These are phyloP conservation scores for Cladosporium sp. DNA, from an alignment of 2,329 filamentous ascomycete genomes.

Conservation along the genomic window DNA sequence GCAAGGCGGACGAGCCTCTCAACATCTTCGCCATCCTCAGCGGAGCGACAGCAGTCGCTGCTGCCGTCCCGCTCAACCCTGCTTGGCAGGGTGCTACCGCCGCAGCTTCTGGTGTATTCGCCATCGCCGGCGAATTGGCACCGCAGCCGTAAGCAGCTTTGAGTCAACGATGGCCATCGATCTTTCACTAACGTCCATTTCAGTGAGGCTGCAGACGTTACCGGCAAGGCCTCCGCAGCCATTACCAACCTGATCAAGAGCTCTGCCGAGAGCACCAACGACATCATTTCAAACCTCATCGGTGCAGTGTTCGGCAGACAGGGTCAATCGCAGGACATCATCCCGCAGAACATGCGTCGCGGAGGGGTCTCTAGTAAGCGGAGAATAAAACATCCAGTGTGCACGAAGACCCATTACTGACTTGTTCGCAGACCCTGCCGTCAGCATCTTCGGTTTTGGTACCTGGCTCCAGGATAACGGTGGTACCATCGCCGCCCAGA, in stretches of 20 bases:
- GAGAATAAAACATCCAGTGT: no score
- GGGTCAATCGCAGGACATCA: neutral
- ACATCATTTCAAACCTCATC: neutral
- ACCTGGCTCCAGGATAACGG: slow-evolving; percentile 2
- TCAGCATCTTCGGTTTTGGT: neutral
- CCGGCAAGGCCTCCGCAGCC: neutral
- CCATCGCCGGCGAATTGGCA: neutral
- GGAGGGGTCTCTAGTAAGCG: neutral
- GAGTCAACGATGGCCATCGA: neutral
- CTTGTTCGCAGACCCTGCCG: neutral
- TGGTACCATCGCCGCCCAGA: neutral
- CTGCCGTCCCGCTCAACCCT: neutral
- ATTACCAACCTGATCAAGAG: neutral
- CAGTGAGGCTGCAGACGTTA: neutral
- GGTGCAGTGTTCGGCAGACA: slow-evolving; percentile 6
- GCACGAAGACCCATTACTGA: neutral
- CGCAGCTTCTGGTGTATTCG: neutral
- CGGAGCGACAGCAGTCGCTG: neutral
- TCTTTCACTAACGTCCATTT: neutral
- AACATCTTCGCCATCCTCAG: no score
- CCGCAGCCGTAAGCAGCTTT: neutral
- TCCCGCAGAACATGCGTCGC: neutral
- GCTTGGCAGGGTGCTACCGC: neutral
- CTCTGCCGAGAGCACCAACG: neutral
- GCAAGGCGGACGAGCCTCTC: no score